Conservation (phyloP, 768 basidiomycete species). For the Lactarius hengduanensis region DNA sequence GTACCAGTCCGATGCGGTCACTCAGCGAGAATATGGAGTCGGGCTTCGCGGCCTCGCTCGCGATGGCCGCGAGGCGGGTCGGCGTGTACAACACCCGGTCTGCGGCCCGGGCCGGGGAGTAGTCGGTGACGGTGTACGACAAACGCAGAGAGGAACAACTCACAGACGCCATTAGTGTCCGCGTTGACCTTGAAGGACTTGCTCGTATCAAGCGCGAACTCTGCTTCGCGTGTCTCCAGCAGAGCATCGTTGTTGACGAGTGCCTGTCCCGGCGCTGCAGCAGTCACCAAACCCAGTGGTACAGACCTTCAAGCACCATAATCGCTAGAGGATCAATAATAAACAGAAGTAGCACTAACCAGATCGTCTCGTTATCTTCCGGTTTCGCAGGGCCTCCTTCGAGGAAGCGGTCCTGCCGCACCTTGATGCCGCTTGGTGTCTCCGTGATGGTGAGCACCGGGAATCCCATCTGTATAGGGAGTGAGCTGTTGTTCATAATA, state of each 20-base stretch:
- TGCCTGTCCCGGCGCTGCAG: conserved; percentile 55
- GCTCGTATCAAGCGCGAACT: conserved; percentile 68
- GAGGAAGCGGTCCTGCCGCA: conserved; percentile 91
- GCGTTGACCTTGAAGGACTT: conserved; percentile 89
- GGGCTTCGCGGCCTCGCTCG: conserved; percentile 68
- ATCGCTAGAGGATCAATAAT: not conserved
- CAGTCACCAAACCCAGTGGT: conserved; percentile 71
- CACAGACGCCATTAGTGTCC: conserved; percentile 86
- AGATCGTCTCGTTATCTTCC: conserved; percentile 85
- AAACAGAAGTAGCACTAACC: conserved; percentile 44
- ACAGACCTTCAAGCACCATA: conserved; percentile 55
- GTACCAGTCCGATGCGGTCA: conserved; percentile 86
- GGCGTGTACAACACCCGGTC: conserved; percentile 86
- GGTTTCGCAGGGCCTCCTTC: conserved; percentile 76
- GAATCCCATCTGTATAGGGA: conserved; percentile 60
- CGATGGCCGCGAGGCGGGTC: conserved; percentile 75
- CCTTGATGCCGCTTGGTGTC: conserved; percentile 61
- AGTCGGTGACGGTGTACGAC: not conserved
- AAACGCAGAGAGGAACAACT: conserved; percentile 35
- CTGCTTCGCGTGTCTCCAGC: conserved; percentile 65
- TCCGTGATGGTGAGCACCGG: conserved; percentile 89
- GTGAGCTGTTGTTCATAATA: not conserved
- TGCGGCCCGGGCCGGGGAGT: conserved; percentile 34
- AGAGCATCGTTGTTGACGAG: conserved; percentile 60
- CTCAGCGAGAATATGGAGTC: conserved; percentile 70